Conservation (phyloP, 78 protist genomes). For the Dictyostelium intermedium region DNA sequence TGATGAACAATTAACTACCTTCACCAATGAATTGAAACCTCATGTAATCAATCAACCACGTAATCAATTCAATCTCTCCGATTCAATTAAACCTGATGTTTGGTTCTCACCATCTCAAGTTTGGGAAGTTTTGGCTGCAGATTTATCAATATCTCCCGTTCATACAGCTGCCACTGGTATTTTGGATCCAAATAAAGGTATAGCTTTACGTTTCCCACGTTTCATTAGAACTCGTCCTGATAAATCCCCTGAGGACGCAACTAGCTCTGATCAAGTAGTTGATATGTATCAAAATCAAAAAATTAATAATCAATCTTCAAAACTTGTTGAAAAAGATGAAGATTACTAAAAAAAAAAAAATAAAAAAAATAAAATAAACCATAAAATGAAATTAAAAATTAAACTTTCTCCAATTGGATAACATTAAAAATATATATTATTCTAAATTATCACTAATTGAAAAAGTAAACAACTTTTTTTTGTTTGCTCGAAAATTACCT, state of each 20-base stretch:
- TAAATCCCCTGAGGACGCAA: conserved; percentile 96
- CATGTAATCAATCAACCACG: conserved; percentile 49
- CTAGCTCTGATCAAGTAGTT: conserved; percentile 89
- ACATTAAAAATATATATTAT: too few species aligned
- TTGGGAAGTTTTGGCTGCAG: conserved; percentile 98
- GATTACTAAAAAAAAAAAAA: conserved; percentile 2
- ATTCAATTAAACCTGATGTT: conserved; percentile 87
- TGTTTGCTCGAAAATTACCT: too few species aligned
- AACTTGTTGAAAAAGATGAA: conserved; percentile 4
- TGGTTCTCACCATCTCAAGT: conserved; percentile 94
- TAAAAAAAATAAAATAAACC: background rate
- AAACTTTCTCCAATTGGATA: too few species aligned
- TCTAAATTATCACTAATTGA: too few species aligned
- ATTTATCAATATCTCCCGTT: conserved; percentile 92
- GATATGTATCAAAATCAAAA: conserved; percentile 75
- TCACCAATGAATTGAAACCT: conserved; percentile 34
- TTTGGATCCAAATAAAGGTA: conserved; percentile 93
- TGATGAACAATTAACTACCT: conserved; percentile 84
- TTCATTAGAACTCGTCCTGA: conserved; percentile 97
- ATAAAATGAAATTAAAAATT: background rate
- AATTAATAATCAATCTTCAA: conserved; percentile 1
- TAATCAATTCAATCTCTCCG: conserved; percentile 54
- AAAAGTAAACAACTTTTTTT: too few species aligned
- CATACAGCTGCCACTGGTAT: conserved; percentile 94
- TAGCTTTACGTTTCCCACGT: conserved; percentile 99